Conservation (phyloP, 2,329 filamentous ascomycete genomes). For the Penicillium sp. region DNA sequence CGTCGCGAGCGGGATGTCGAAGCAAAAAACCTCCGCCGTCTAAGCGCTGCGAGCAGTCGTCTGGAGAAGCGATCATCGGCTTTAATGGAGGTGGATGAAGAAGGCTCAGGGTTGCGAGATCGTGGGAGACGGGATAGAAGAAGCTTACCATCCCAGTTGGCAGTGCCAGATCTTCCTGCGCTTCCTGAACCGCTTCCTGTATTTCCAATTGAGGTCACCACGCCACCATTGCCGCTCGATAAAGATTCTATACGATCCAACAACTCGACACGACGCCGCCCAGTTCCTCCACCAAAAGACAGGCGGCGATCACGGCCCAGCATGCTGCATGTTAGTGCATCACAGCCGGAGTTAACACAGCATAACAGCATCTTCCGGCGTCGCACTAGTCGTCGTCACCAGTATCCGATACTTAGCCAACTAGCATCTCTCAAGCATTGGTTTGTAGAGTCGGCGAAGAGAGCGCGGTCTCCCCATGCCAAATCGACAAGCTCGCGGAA, state of each 20-base stretch:
- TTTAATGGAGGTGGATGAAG: slow-evolving; percentile 75
- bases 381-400: slow-evolving; percentile 56
- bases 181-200: slow-evolving; percentile 61
- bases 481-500: slow-evolving; percentile 38
- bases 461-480: slow-evolving; percentile 56
- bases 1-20: slow-evolving; percentile 81
- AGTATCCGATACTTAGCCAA: slow-evolving; percentile 65
- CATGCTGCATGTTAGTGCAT: slow-evolving; percentile 79
- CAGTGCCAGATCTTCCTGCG: slow-evolving; percentile 71
- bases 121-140: slow-evolving; percentile 76
- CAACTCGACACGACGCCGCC: slow-evolving; percentile 74
- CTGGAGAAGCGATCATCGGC: slow-evolving; percentile 76
- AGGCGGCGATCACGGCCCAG: slow-evolving; percentile 75
- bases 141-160: slow-evolving; percentile 62
- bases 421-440: slow-evolving; percentile 68
- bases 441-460: slow-evolving; percentile 66
- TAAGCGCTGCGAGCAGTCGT: slow-evolving; percentile 87
- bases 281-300: slow-evolving; percentile 84
- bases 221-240: slow-evolving; percentile 65
- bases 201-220: slow-evolving; percentile 36
- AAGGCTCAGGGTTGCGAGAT: slow-evolving; percentile 62
- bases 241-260: slow-evolving; percentile 69
- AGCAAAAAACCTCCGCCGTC: slow-evolving; percentile 70
- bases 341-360: slow-evolving; percentile 60
- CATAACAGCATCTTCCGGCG: slow-evolving; percentile 56